Conservation (phyloP, 257 asterid species). For the Ilex asprella region DNA sequence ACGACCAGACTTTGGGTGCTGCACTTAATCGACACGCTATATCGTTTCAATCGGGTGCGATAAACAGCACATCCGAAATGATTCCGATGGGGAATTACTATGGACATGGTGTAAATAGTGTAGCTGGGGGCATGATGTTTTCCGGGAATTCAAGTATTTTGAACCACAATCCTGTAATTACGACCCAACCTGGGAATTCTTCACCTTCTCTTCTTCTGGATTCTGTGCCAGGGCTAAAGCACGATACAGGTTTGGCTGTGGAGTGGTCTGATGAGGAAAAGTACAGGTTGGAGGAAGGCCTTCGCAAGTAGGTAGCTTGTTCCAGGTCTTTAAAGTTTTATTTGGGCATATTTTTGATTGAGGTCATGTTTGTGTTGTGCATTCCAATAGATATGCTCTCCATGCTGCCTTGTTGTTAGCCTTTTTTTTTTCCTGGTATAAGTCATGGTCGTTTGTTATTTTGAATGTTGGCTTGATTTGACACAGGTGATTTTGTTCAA, state of each 20-base stretch:
- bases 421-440: too few relatives aligned
- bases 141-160: constrained; percentile 25
- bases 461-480: too few relatives aligned
- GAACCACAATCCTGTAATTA: constrained; percentile 20
- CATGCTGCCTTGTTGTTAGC: too few relatives aligned
- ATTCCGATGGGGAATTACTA: constrained; percentile 41
- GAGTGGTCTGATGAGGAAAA: constrained; percentile 85
- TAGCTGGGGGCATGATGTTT: constrained; percentile 39
- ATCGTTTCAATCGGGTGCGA: constrained; percentile 34
- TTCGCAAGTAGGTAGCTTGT: constrained; percentile 71
- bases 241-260: constrained; percentile 65
- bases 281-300: constrained; percentile 75
- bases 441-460: too few relatives aligned
- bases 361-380: too few relatives aligned
- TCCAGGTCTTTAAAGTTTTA: constrained; percentile 14
- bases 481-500: too few relatives aligned
- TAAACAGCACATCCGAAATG: constrained; percentile 35
- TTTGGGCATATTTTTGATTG: too few relatives aligned
- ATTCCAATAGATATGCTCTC: too few relatives aligned
- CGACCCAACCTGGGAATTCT: constrained; percentile 28
- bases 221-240: constrained; percentile 67
- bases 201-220: constrained; percentile 45
- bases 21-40: constrained; percentile 18
- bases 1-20: constrained; percentile 11
- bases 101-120: constrained; percentile 26